Base-by-base conservation (phyloP, 441 rosid genomes). In the Pelargonium cotyledonis region DNA sequence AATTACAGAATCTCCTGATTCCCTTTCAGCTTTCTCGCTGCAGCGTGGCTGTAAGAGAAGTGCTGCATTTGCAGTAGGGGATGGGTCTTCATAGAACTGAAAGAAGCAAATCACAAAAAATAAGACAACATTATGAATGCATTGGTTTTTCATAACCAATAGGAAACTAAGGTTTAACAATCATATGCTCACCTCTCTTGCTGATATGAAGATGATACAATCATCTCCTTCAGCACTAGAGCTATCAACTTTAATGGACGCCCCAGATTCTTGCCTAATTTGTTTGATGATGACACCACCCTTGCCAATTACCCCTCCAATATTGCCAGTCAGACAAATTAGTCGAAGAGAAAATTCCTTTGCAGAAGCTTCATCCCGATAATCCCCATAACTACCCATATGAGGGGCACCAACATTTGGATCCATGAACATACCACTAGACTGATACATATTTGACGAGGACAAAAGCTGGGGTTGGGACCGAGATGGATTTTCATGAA, bases 21-120 rank as follows among this genome's bases (percentile, higher is more conserved):
- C 98, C 80, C 97, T 88, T 82, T 92, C 99, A 58, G 81, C 73
- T 84, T 82, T 92, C 63, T 92, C 99, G 70, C 97, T 92, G 75
- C 99, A 95, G 67, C 96, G 85, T 21, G 98, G 92, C 75, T 89
- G 99, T 80, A 95, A 75, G 23, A 95, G 86, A 69, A 87, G 77
- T 11, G 89, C 99, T 63, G 99, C 99, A 80, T 92, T 97, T 31
- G 92, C 80, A n/a, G 90, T 74, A 69, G 98, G 95, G 70, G 98
- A 86, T 3, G 87, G 85, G 65, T 94, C 97, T 76, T 92, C 96
- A 47, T 82, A 89, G 74, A 76, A 73, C 99, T 95, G 79, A 75
- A 63, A 76, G 16, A 68, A 9, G 4, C 49, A 63, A 21, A 19
- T 44, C 60, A 21, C 49, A 49, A 74, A 5, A 69, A 76, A 62